Percentiles rank a stretch among this genome's conserved stretches.
Evolutionary conservation across 83 land plant genomes (phyloP).

Genomic region (Isoetes engelmannii): DNA sequence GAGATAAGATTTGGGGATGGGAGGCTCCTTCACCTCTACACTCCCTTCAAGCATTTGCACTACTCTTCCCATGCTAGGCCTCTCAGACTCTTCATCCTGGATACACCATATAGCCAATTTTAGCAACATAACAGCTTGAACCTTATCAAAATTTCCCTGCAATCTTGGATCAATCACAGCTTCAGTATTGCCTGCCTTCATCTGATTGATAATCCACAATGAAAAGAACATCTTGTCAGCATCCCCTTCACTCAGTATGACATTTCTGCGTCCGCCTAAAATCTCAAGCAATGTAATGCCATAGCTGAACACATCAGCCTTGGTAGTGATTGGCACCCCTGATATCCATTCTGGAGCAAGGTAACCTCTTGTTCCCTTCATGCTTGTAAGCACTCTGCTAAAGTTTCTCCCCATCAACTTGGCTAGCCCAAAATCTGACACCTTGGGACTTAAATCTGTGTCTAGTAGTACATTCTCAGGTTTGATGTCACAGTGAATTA

Average conservation of each 20-base stretch:
- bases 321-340: conserved; percentile 1
- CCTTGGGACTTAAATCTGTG: background rate
- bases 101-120: conserved; percentile 11
- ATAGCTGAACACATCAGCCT: conserved; percentile 13
- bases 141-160: background rate
- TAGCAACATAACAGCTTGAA: background rate
- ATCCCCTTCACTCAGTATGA: background rate
- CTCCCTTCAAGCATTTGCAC: conserved; percentile 15
- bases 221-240: background rate
- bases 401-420: background rate
- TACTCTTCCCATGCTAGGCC: conserved; percentile 10
- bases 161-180: background rate
- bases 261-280: conserved; percentile 2
- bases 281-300: conserved; percentile 11
- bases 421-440: conserved; percentile 11
- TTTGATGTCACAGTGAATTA: conserved; percentile 12
- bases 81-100: background rate
- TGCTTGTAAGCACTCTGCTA: background rate
- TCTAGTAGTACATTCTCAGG: conserved; percentile 13
- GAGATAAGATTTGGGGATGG: conserved; percentile 5
- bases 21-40: background rate
- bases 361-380: conserved; percentile 7
- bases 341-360: conserved; percentile 12
- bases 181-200: background rate
- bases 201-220: background rate